A percentile compares a stretch with the other conserved stretches of the same genome.
phyloP scores from a whole-genome alignment of 495 filamentous ascomycete genomes.

The Apiosordaria backusii region DNA sequence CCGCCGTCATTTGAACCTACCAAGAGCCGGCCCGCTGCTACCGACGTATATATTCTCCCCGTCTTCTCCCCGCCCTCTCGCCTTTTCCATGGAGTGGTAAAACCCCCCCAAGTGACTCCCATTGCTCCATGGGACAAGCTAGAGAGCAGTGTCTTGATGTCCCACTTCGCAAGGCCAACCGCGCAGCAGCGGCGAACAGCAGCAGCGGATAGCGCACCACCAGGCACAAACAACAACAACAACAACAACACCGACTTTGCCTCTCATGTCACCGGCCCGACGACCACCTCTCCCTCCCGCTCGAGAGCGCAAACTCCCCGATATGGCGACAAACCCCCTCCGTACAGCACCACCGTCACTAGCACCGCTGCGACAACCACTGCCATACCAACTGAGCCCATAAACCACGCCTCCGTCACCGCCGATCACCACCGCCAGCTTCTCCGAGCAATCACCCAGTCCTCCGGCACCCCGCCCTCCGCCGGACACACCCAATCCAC shows the following conservation, averaged over 20 bases:
- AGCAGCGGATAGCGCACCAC: background rate
- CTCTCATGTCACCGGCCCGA: slow-evolving; percentile 3
- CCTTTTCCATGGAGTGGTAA: background rate
- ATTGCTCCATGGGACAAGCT: slow-evolving; percentile 25
- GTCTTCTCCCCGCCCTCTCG: background rate
- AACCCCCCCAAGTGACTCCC: background rate
- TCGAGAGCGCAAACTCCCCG: background rate
- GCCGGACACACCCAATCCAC: slow-evolving; percentile 41
- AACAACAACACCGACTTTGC: slow-evolving; percentile 9
- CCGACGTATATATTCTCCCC: background rate
- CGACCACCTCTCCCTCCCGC: background rate
- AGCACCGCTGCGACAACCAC: background rate
- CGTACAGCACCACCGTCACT: background rate
- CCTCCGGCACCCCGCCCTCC: slow-evolving; percentile 56
- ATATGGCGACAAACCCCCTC: background rate
- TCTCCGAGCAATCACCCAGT: background rate
- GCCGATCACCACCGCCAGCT: slow-evolving; percentile 3
- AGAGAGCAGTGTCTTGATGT: slow-evolving; percentile 28
- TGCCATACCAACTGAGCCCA: background rate
- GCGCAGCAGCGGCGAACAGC: slow-evolving; percentile 28
- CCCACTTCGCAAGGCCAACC: slow-evolving; percentile 29
- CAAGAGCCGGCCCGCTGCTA: background rate
- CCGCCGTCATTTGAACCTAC: background rate
- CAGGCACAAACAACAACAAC: slow-evolving; percentile 13
- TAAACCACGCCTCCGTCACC: slow-evolving; percentile 5